Evolutionary conservation across 1,284 basidiomycete species (phyloP), one percentile per base, ranked within the genome.

Genomic region (Moniliella sp.): DNA sequence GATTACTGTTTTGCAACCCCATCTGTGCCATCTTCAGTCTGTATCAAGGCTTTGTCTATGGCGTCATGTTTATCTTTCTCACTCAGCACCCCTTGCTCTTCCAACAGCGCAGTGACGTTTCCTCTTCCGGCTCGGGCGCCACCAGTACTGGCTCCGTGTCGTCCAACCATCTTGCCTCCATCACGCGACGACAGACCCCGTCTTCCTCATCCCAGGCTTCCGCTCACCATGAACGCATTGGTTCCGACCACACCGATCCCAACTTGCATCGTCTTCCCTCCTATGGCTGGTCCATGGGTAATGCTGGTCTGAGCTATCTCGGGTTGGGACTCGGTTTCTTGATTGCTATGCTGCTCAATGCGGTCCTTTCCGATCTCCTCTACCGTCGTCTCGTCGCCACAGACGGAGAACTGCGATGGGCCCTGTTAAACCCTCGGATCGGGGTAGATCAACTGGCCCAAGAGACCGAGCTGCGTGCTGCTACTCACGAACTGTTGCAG

Each of bases 21-120:
- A 40, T 45, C 36, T 61, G 61, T 14, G 52, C 63, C 30, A 47
- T 63, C 18, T 66, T 66, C 35, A 57, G 55, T 2, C 28, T 53
- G 25, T 66, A 67, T 43, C 64, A 65, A 33, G 62, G 64, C 0
- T 67, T 64, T 42, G 53, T 64, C 30, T 67, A 67, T 36, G 64
- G 63, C 8, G 48, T 62, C 40, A 40, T 51, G 33, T 50, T 66
- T 11, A 64, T 64, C 36, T 53, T 67, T 28, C 57, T 67, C 17
- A 56, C 57, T 5, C 43, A 52, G 33, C 46, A 65, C 7, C 65
- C 64, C 3, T 37, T 67, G 0, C 41, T 66, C 15, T 67, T 62
- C 33, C 40, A 52, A 11, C 39, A 35, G n/a, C n/a, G 47, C 1
- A n/a, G n/a, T n/a, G n/a, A n/a, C n/a, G n/a, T n/a, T n/a, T n/a